These are phyloP conservation scores for Rhynchospora breviuscula DNA, from an alignment of 176 grass and related monocot genomes.

Conservation along the genomic window DNA sequence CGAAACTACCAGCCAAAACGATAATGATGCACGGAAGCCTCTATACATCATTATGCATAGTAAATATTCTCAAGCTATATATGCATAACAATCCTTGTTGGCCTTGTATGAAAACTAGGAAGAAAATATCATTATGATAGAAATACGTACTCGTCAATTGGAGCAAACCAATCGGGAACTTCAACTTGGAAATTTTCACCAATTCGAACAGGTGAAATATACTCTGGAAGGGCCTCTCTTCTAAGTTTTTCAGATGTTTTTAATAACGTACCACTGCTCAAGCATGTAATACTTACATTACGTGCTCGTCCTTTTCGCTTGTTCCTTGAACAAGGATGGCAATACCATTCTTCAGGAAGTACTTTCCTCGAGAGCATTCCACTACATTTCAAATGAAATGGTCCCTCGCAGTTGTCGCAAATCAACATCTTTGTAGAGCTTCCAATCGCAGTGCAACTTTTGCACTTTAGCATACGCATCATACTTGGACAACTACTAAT, in stretches of 20 bases:
- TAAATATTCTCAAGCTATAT: not conserved
- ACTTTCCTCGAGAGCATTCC: slow-evolving; percentile 38
- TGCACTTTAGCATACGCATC: slow-evolving; percentile 42
- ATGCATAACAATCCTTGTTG: not conserved
- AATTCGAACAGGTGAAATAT: slow-evolving; percentile 39
- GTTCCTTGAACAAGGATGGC: slow-evolving; percentile 40
- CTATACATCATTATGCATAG: not conserved
- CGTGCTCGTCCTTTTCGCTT: slow-evolving; percentile 33
- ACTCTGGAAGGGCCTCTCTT: slow-evolving; percentile 2
- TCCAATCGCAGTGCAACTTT: slow-evolving; percentile 43
- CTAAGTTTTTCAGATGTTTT: not conserved
- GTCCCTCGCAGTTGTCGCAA: slow-evolving; percentile 66
- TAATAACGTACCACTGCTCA: not conserved
- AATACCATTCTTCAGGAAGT: slow-evolving; percentile 53
- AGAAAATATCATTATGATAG: not conserved
- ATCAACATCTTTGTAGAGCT: slow-evolving; percentile 59
- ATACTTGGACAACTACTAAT: slow-evolving; percentile 19
- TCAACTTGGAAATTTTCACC: slow-evolving; percentile 76
- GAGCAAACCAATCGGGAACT: slow-evolving; percentile 54
- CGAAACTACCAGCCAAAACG: too few relatives aligned
- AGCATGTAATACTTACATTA: not conserved
- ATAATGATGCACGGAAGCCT: not conserved
- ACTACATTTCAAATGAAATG: slow-evolving; percentile 73
- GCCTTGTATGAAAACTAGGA: not conserved
- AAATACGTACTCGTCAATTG: slow-evolving; percentile 43